Base-by-base conservation (phyloP, 2,329 filamentous ascomycete genomes). In the Fusarium newnesense region DNA sequence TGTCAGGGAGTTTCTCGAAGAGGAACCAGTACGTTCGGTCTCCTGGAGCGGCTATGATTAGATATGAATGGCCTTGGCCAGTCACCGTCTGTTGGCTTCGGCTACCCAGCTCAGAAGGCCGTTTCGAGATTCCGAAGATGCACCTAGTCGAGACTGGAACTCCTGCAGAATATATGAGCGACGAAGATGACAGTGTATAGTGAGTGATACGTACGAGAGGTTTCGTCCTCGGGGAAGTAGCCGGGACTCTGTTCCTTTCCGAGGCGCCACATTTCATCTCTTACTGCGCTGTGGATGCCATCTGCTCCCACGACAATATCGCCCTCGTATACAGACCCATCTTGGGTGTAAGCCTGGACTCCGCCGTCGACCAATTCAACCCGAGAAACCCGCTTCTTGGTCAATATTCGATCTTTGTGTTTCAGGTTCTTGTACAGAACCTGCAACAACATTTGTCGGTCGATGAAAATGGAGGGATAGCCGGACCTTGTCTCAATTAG, bases 301-400 rank as follows among this genome's bases (percentile, higher is more conserved):
- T 68, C 62, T 76, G 62, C 65, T 7, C 62, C 65, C 4, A 67
- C 42, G 12, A 68, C 3, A 0, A 68, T 54, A 13, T 36, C 30
- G 9, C 40, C 40, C 4, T 46, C 19, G 12, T 32, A 32, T 0
- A 16, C 21, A 0, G 13, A 18, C 2, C 21, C 32, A 1, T 47
- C 32, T 24, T n/a, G 11, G 1, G 40, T 49, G 11, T 34, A 15
- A 13, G 34, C 64, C 2, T 46, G 15, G 19, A 54, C 47, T 7
- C 47, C 42, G 1, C 32, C 16, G 1, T 43, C 18, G 3, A 34
- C 28, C 0, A 68, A 16, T 12, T 49, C 21, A 4, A 68, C 24
- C 1, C 50, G 21, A 4, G 30, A 24, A 4, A 67, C 54, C 5
- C 44, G 39, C 4, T 67, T 42, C 9, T 50, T 44, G 9, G 44